Evolutionary conservation across 768 basidiomycete species (phyloP).

Genomic region (Trametes maxima): DNA sequence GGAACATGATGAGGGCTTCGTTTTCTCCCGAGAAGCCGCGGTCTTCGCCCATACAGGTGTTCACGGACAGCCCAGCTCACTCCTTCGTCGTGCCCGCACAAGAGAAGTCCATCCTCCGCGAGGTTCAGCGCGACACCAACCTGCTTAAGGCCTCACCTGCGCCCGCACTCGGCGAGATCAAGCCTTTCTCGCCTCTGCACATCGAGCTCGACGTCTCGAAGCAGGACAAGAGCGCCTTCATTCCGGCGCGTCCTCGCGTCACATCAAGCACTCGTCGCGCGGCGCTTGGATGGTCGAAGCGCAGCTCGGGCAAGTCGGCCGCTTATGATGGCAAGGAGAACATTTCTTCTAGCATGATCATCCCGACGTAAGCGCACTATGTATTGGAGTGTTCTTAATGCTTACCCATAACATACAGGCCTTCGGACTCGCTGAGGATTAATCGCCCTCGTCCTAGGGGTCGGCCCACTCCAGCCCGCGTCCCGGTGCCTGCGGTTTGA

Average conservation of each 20-base stretch:
- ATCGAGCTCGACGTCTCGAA: constrained; percentile 43
- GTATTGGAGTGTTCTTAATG: background rate
- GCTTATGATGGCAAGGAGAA: constrained; percentile 48
- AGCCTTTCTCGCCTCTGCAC: constrained; percentile 46
- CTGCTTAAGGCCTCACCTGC: constrained; percentile 30
- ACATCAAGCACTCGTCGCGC: constrained; percentile 57
- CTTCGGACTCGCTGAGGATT: constrained; percentile 45
- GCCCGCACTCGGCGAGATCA: constrained; percentile 43
- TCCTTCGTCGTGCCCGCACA: constrained; percentile 25
- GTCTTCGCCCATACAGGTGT: constrained; percentile 29
- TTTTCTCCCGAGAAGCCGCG: constrained; percentile 46
- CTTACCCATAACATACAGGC: constrained; percentile 29
- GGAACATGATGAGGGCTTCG: constrained; percentile 49
- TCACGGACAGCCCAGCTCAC: constrained; percentile 22
- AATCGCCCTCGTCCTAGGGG: constrained; percentile 50
- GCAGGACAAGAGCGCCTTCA: constrained; percentile 35
- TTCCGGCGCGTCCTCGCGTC: constrained; percentile 50
- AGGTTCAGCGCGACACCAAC: constrained; percentile 45
- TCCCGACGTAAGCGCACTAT: constrained; percentile 51
- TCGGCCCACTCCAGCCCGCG: constrained; percentile 40
- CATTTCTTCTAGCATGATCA: constrained; percentile 43
- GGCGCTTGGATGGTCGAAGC: constrained; percentile 66
- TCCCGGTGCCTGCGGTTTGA: constrained; percentile 33
- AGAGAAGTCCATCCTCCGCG: constrained; percentile 41
- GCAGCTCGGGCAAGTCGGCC: constrained; percentile 50